Percentiles rank a stretch among this genome's conserved stretches.
phyloP scores from a whole-genome alignment of 2,329 filamentous ascomycete genomes.

The Xylariaceae sp. region DNA sequence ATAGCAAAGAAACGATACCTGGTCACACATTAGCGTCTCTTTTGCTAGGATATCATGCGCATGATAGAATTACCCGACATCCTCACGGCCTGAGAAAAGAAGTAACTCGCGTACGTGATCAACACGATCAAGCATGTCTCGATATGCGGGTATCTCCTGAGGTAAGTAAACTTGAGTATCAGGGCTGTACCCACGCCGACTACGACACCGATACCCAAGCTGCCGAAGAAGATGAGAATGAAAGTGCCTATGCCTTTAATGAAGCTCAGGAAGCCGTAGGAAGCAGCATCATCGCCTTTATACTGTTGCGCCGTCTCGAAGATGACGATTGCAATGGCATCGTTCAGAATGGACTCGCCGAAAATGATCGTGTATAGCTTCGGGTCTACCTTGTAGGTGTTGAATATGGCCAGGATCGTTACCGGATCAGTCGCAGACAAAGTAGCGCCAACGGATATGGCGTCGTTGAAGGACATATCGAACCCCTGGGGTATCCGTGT shows the following conservation, averaged over 20 bases:
- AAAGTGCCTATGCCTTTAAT: conserved; percentile 93
- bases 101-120: conserved; percentile 94
- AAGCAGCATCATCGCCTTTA: conserved; percentile 65
- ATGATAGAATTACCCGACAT: conserved; percentile 71
- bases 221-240: conserved; percentile 92
- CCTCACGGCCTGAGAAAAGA: conserved; percentile 91
- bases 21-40: conserved; percentile 8
- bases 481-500: conserved; percentile 79
- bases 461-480: conserved; percentile 86
- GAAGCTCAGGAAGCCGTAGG: conserved; percentile 72
- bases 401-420: conserved; percentile 97
- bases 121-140: conserved; percentile 92
- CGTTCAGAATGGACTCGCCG: conserved; percentile 95
- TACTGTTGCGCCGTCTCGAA: conserved; percentile 97
- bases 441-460: conserved; percentile 92
- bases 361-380: conserved; percentile 99
- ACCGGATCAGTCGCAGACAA: conserved; percentile 96
- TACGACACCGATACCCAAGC: conserved; percentile 78
- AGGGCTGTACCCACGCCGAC: conserved; percentile 85
- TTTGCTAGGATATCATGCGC: background rate
- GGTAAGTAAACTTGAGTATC: conserved; percentile 88
- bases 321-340: conserved; percentile 96
- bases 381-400: conserved; percentile 97
- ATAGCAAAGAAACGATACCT: conserved; percentile 94
- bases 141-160: conserved; percentile 88